A percentile compares a stretch with the other conserved stretches of the same genome.
Conservation (phyloP, 768 basidiomycete genomes). For the Tulasnella sp. region DNA sequence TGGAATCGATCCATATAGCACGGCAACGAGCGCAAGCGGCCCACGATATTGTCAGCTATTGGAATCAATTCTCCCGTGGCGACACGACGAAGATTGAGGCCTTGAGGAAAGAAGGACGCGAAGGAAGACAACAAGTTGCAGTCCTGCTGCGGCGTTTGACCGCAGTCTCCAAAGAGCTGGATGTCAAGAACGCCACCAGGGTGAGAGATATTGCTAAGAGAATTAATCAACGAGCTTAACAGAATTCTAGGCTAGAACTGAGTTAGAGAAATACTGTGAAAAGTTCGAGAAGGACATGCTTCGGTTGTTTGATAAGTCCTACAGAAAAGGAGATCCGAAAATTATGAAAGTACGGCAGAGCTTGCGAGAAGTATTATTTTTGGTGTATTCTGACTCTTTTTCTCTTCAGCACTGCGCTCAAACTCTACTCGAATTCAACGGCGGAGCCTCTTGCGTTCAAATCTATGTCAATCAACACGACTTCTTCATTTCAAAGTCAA, state of each 20-base stretch:
- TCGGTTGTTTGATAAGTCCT: constrained; percentile 91
- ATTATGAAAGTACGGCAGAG: constrained; percentile 82
- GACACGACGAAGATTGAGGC: constrained; percentile 76
- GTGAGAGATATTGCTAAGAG: constrained; percentile 47
- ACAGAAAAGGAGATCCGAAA: constrained; percentile 95
- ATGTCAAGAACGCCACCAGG: constrained; percentile 79
- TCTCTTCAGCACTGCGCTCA: constrained; percentile 93
- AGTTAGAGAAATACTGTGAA: constrained; percentile 96
- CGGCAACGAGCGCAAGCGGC: constrained; percentile 93
- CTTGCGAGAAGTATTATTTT: neutral
- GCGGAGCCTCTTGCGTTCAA: constrained; percentile 94
- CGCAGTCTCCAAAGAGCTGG: constrained; percentile 91
- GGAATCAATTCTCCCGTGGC: constrained; percentile 85
- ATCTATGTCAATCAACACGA: constrained; percentile 99
- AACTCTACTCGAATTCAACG: constrained; percentile 96
- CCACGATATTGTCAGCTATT: constrained; percentile 89
- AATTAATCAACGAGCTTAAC: neutral
- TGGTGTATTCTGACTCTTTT: neutral
- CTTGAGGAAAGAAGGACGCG: constrained; percentile 83
- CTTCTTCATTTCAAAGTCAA: constrained; percentile 89
- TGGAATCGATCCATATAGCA: constrained; percentile 91
- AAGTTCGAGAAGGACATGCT: constrained; percentile 99
- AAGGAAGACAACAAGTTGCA: constrained; percentile 86
- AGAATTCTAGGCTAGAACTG: constrained; percentile 73
- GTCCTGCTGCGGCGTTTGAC: constrained; percentile 81